phyloP scores from a whole-genome alignment of 371 early-diverging fungal species.

The Coemansia sp. region DNA sequence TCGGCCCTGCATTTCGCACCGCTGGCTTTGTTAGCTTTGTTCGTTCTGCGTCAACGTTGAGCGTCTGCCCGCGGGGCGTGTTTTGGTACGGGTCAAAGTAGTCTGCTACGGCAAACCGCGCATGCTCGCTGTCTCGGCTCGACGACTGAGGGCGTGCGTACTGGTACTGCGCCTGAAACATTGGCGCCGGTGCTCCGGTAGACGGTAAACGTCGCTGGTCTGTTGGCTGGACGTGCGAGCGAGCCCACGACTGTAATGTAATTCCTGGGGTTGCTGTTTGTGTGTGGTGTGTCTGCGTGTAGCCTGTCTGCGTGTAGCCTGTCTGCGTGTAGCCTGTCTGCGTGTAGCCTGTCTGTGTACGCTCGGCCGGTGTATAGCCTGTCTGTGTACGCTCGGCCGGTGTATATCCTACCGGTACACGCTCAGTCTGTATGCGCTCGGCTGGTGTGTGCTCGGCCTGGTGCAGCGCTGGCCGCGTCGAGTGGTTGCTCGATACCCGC shows the following conservation, averaged over 20 bases:
- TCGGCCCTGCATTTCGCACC: conserved; percentile 2
- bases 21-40: neutral
- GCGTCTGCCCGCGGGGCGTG: conserved; percentile 33
- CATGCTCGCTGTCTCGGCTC: neutral
- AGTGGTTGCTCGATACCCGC: conserved; percentile 34
- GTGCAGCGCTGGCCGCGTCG: conserved; percentile 32
- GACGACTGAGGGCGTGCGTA: conserved; percentile 23
- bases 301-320: too few species aligned
- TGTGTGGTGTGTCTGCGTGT: neutral
- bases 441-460: conserved; percentile 15
- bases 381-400: too few species aligned
- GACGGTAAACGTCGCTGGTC: neutral
- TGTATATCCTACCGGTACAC: too few species aligned
- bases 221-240: conserved; percentile 36
- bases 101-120: conserved; percentile 32
- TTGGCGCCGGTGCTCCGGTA: conserved; percentile 4
- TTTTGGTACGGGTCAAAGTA: conserved; percentile 45
- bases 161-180: conserved; percentile 43
- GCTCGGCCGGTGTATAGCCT: too few species aligned
- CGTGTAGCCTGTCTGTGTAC: too few species aligned
- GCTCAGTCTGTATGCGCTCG: neutral
- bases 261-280: conserved; percentile 14
- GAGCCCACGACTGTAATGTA: conserved; percentile 47
- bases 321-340: too few species aligned
- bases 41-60: conserved; percentile 11